Evolutionary conservation across 2,329 filamentous ascomycete genomes (phyloP).

Genomic region (Aureobasidium leucospermi): DNA sequence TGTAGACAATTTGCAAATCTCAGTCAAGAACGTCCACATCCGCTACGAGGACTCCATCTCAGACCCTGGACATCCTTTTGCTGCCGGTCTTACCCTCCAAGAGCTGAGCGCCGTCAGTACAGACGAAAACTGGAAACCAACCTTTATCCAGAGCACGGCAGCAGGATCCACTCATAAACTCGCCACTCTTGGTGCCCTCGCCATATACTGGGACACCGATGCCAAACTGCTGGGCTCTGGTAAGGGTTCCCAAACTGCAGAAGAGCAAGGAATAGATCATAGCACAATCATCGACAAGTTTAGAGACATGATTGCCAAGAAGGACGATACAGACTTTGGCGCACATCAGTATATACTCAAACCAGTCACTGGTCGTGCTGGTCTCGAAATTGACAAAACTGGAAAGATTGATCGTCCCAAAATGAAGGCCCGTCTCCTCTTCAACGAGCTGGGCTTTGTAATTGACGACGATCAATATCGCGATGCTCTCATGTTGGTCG

Average conservation of each 20-base stretch:
- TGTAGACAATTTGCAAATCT: conserved; percentile 96
- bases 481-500: conserved; percentile 94
- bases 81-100: conserved; percentile 82
- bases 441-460: conserved; percentile 97
- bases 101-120: conserved; percentile 97
- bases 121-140: conserved; percentile 88
- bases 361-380: conserved; percentile 89
- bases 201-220: conserved; percentile 98
- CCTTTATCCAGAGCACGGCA: conserved; percentile 84
- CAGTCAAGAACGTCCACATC: conserved; percentile 96
- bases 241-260: conserved; percentile 58
- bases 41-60: conserved; percentile 98
- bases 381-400: conserved; percentile 90
- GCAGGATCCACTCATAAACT: conserved; percentile 78
- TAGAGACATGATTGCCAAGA: conserved; percentile 69
- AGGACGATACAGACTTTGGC: conserved; percentile 48
- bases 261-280: conserved; percentile 58
- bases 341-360: conserved; percentile 91
- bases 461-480: conserved; percentile 96
- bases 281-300: conserved; percentile 71
- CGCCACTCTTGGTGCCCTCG: conserved; percentile 79
- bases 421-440: conserved; percentile 82
- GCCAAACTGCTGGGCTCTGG: conserved; percentile 74
- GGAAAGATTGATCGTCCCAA: conserved; percentile 72
- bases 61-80: conserved; percentile 89